Evolutionary conservation across 2,329 filamentous ascomycete species (phyloP), one percentile per base, ranked within the genome.

Genomic region (Talaromyces islandicus): DNA sequence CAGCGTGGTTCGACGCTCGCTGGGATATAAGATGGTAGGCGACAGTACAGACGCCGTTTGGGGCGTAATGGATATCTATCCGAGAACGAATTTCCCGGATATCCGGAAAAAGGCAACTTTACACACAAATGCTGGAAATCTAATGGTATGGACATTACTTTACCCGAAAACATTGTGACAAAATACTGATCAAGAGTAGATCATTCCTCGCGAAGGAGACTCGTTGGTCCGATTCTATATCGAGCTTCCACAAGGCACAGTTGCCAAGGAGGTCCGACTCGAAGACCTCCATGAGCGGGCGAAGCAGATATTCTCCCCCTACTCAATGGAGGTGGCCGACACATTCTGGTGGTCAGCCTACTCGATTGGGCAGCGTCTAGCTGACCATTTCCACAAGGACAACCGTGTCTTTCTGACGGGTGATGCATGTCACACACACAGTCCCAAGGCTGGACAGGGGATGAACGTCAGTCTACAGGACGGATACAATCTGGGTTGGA

Each of bases 321-420:
- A 90, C 69, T 86, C 78, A 27, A 73, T 92, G 3, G 79, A 81
- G 0, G 89, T 88, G 64, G 73, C 82, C 43, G 82, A 88, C 61
- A 85, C 85, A 60, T 82, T 87, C 65, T 89, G 86, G 85, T 88
- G 85, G 83, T 85, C 83, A 0, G 85, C 83, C 0, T 89, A 88
- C 65, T 82, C 88, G 62, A 88, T 90, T 52, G 86, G 86, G 0
- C 87, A 89, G 67, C 78, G 88, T 6, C 81, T 88, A 0, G 84
- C 82, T 4, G 80, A 78, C 1, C 76, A 79, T 48, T 88, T 88
- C 70, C 81, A 80, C 46, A 77, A 78, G 7, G 72, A 77, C 12
- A 79, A 82, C 25, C 80, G 86, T 4, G 79, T 92, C 10, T 91
- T 92, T 69, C 77, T 91, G 4, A 85, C 87, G 0, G 88, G 88